Base-by-base conservation (phyloP, 805 yeast species). In the Wickerhamiella occidentalis region DNA sequence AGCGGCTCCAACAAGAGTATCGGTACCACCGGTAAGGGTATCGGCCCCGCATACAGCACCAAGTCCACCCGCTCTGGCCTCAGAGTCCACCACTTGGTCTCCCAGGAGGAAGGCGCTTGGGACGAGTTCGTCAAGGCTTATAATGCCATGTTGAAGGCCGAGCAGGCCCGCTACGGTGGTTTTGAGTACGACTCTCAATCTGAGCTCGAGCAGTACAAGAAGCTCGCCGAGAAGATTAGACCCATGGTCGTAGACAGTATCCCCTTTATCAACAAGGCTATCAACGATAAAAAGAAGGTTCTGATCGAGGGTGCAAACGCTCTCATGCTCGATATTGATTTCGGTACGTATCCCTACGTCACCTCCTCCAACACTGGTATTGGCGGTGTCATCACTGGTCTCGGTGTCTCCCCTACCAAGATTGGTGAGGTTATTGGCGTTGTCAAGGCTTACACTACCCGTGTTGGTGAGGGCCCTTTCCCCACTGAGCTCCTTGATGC, bases 381-480 rank as follows among this genome's bases (percentile, higher is more conserved):
- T 62, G 98, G 98, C 58, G 98, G 98, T 70, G 97, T 92, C 47
- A 73, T 87, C 61, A 92, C 98, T 36, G 98, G 98, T 54, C 76
- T 92, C 56, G 98, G 97, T 58, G 67, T 92, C 53, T 96, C 97
- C n/a, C 98, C 98, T 58, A 76, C 73, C 56, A 70, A 79, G 54
- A 82, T 92, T 60, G 76, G 73, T 48, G 81, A 86, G 65, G 73
- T 87, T 41, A 86, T 82, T 65, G 98, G 98, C 68, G 98, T 92
- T 22, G 97, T 90, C 43, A 92, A 92, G 73, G 97, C 97, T 38
- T 92, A 92, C 70, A 92, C 98, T 42, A 92, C 98, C 33, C 80
- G 98, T 69, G 98, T 92, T 50, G 98, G 98, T 61, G 97, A 88
- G 64, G 98, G 98, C 56, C 98, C 98, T 28, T 92, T 92, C 83